A percentile compares a stretch with the other conserved stretches of the same genome.
phyloP scores from a whole-genome alignment of 192 early-diverging fungal species.

The Endogone sp. region DNA sequence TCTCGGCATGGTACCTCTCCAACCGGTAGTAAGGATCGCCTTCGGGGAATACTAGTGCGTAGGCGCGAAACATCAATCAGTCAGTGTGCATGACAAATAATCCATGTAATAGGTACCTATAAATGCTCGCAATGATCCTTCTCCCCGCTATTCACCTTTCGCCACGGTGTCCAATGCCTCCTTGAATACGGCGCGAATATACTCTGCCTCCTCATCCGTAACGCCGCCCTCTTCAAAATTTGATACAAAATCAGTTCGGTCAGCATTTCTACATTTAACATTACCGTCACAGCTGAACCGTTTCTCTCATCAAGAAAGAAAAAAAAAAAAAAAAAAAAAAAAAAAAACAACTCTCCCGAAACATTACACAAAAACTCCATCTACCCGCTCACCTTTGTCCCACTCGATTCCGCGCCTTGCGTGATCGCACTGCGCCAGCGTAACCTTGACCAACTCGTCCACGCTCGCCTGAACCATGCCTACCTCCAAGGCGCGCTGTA shows the following conservation, averaged over 20 bases:
- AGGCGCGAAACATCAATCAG: background rate
- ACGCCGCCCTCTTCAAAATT: background rate
- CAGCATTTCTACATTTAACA: too few species aligned
- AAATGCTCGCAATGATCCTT: too few species aligned
- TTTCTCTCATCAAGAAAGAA: too few species aligned
- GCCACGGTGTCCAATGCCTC: constrained; percentile 19
- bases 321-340: too few species aligned
- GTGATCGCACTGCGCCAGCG: constrained; percentile 33
- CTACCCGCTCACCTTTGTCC: constrained; percentile 16
- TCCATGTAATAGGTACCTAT: too few species aligned
- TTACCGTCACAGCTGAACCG: too few species aligned
- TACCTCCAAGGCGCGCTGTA: constrained; percentile 20
- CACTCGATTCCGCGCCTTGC: constrained; percentile 29
- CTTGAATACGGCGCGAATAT: constrained; percentile 21
- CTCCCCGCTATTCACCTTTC: too few species aligned
- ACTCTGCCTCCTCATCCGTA: constrained; percentile 14
- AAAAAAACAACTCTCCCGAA: too few species aligned
- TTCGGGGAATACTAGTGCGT: constrained; percentile 18
- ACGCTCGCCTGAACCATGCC: constrained; percentile 17
- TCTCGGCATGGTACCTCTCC: constrained; percentile 32
- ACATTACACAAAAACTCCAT: background rate
- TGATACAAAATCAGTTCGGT: too few species aligned
- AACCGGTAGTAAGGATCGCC: constrained; percentile 39
- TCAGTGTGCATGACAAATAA: too few species aligned
- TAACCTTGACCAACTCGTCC: constrained; percentile 31